A percentile compares a stretch with the other conserved stretches of the same genome.
These are phyloP conservation scores for Magnolia officinalis DNA, from an alignment of 164 flowering plant genomes.

Conservation along the genomic window DNA sequence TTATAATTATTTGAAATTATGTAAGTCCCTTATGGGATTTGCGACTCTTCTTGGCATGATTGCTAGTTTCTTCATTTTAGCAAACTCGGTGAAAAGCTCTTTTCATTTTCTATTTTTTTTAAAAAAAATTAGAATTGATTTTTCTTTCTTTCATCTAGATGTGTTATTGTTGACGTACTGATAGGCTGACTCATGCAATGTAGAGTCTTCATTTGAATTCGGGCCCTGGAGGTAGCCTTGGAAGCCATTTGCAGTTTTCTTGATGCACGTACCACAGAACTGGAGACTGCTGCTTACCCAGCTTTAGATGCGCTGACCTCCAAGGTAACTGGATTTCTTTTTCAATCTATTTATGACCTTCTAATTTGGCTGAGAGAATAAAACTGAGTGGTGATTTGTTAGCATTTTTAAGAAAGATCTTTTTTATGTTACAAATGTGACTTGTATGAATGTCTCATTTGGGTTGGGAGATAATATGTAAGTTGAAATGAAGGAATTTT, in stretches of 20 bases:
- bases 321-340: constrained; percentile 38
- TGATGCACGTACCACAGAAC: constrained; percentile 84
- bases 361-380: background rate
- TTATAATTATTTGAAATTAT: too few relatives aligned
- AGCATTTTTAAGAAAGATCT: background rate
- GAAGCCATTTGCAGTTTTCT: constrained; percentile 93
- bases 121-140: background rate
- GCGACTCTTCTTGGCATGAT: background rate
- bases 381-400: background rate
- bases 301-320: constrained; percentile 93
- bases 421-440: background rate
- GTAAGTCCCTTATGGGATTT: too few relatives aligned
- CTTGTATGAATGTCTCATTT: background rate
- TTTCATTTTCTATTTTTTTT: background rate
- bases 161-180: constrained; percentile 3
- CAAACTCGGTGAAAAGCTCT: background rate
- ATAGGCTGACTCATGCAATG: constrained; percentile 15
- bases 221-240: constrained; percentile 89
- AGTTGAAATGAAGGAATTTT: background rate
- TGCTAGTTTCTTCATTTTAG: background rate
- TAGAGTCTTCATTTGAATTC: constrained; percentile 97
- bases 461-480: background rate
- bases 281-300: constrained; percentile 91
- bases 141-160: background rate
- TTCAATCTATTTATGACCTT: background rate